Base-by-base conservation (phyloP, 2,329 filamentous ascomycete genomes). In the Diplodia seriata region DNA sequence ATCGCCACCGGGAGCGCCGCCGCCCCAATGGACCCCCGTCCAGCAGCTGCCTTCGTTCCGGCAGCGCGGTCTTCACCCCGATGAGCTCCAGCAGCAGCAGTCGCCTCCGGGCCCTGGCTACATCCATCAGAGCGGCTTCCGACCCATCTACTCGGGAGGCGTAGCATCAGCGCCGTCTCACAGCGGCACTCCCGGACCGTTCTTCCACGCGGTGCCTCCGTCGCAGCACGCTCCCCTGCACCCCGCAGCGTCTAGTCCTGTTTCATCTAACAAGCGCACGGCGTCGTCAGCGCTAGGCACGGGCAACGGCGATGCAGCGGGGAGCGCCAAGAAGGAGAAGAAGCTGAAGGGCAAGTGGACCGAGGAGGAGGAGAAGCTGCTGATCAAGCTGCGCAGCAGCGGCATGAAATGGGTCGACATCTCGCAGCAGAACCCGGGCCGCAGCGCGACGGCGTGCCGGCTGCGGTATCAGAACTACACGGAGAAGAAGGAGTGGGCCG, bases 361-460 rank as follows among this genome's bases (percentile, higher is more conserved):
- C 5, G 85, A 91, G 0, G 93, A 97, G 70, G 94, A 98, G 79
- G 93, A 98, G 79, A 88, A 91, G n/a, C 83, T 95, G 59, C 97
- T 97, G 73, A 97, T 97, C 74, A 92, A 96, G 78, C 86, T 98
- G 70, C 89, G 94, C 68, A 92, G 93, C 47, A 90, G 90, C 73
- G 92, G 92, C 9, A 97, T 97, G 93, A 98, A 98, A 78, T 98
- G 94, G 95, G 94, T 98, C 77, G 94, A 98, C 79, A 97, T 98
- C 74, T 96, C 93, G 70, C 96, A 94, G 82, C 88, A 90, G 66
- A 83, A 98, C 61, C 94, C 93, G 2, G 94, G 94, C 70, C 88
- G 95, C 73, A 97, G 93, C 80, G 90, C 93, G 68, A 97, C 97
- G 75, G 97, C 93, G 74, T 98, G 94, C 79, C 90, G 94, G 53